phyloP scores from a whole-genome alignment of 2,329 filamentous ascomycete genomes.

The Fusarium sambucinum region DNA sequence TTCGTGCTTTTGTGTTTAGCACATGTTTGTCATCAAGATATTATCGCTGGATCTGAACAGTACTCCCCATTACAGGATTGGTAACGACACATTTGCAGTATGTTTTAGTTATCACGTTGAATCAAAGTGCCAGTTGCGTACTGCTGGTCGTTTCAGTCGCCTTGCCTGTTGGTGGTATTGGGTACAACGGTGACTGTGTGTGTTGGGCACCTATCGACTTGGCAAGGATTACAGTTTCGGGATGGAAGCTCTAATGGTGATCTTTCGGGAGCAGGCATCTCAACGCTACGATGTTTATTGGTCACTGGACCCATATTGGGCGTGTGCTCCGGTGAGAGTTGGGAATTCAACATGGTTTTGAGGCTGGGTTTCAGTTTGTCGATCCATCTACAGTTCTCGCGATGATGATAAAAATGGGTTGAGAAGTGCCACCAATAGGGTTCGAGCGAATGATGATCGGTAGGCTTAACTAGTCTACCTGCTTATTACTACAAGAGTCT shows the following conservation, averaged over 20 bases:
- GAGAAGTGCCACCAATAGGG: conserved; percentile 11
- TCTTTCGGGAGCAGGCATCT: conserved; percentile 18
- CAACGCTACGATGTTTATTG: conserved; percentile 9
- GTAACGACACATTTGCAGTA: conserved; percentile 22
- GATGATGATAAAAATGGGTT: conserved; percentile 14
- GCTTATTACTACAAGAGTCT: background rate
- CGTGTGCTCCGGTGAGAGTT: conserved; percentile 6
- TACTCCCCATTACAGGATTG: conserved; percentile 30
- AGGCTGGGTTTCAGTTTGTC: background rate
- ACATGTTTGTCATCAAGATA: conserved; percentile 29
- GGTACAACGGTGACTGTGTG: conserved; percentile 35
- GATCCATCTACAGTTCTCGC: background rate
- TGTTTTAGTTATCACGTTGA: conserved; percentile 23
- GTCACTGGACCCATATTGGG: conserved; percentile 15
- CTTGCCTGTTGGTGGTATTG: conserved; percentile 35
- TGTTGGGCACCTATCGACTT: conserved; percentile 42
- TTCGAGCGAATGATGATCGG: conserved; percentile 1
- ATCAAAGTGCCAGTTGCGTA: conserved; percentile 23
- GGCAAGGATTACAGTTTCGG: conserved; percentile 24
- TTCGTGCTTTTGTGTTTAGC: conserved; percentile 33
- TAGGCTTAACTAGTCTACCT: background rate
- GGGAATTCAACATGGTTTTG: conserved; percentile 4
- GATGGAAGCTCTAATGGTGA: conserved; percentile 23
- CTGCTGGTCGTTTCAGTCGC: conserved; percentile 9
- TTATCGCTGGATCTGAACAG: conserved; percentile 30